Base-by-base conservation (phyloP, 2,329 filamentous ascomycete genomes). In the Fusarium sp. region DNA sequence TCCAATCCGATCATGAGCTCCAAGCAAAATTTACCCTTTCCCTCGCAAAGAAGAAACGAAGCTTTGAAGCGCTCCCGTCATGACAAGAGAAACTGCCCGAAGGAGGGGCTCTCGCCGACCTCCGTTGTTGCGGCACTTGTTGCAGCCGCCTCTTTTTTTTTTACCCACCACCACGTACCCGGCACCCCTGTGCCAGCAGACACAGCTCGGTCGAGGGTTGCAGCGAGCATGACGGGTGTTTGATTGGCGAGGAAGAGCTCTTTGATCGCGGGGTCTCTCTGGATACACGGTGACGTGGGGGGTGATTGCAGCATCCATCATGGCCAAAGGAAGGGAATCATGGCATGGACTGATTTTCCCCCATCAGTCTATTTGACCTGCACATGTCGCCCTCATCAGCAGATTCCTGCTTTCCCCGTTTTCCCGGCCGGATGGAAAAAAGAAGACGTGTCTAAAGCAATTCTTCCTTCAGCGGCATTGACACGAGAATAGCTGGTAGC, bases 281-380 rank as follows among this genome's bases (percentile, higher is more conserved):
- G 27, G 7, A 29, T 29, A 29, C 27, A 29, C 27, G 18, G 39
- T 22, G 39, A 52, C 64, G 71, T 73, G 71, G 71, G 71, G 71
- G 70, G 43, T 64, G 41, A 45, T 45, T 45, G 41, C 41, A 45
- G 43, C 43, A 39, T n/a, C 37, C 37, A 73, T 63, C 50, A 67
- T 67, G 58, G 68, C 10, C 24, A 29, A n/a, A 29, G 14, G 14
- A 56, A 20, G 31, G 50, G 22, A 54, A 16, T 72, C 74, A 74
- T 64, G 69, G 54, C 73, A 74, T 72, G n/a, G 18, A 48, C 43
- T 48, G 43, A 48, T 48, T 48, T 37, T 45, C 39, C 29, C 58
- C 57, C 63, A 39, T 62, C 74, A 41, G 68, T 60, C 39, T 76
- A 77, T 77, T 76, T 78, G 72, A 75, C 63, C 66, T 72, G 64